Conservation (phyloP, 1,139 yeast species). For the Keqinozyma sinolaborantium region DNA sequence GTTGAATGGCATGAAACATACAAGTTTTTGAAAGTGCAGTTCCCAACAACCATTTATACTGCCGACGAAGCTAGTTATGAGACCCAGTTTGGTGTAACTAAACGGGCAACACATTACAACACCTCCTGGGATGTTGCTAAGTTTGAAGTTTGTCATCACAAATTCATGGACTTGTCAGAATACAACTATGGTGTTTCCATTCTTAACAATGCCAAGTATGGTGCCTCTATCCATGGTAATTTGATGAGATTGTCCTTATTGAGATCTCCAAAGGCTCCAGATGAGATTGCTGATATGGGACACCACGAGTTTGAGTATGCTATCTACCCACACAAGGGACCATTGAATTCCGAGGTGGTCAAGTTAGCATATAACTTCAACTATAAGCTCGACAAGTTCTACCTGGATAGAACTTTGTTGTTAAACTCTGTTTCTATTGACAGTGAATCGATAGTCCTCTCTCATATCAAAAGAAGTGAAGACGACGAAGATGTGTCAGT, state of each 20-base stretch:
- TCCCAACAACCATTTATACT: conserved; percentile 78
- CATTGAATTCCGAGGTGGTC: conserved; percentile 61
- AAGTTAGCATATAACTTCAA: conserved; percentile 79
- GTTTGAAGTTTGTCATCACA: conserved; percentile 93
- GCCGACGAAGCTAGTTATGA: conserved; percentile 78
- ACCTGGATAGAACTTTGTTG: conserved; percentile 6
- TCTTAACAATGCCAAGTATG: conserved; percentile 83
- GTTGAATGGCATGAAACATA: conserved; percentile 89
- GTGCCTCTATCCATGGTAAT: conserved; percentile 89
- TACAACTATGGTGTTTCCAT: conserved; percentile 84
- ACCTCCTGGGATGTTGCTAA: conserved; percentile 96
- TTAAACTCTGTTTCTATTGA: conserved; percentile 24
- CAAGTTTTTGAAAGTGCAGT: conserved; percentile 89
- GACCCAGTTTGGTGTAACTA: conserved; percentile 88
- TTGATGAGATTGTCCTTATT: conserved; percentile 77
- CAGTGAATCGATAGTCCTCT: conserved; percentile 54
- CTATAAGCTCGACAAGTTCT: conserved; percentile 38
- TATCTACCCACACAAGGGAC: conserved; percentile 74
- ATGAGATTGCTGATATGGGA: conserved; percentile 93
- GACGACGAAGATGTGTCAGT: conserved; percentile 59
- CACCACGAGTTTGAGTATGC: conserved; percentile 80
- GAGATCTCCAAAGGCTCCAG: conserved; percentile 89
- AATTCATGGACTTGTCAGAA: conserved; percentile 89
- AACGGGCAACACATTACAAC: conserved; percentile 90
- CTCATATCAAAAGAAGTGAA: conserved; percentile 84